phyloP scores from a whole-genome alignment of 1,284 basidiomycete species.

The Phellopilus nigrolimitatus region DNA sequence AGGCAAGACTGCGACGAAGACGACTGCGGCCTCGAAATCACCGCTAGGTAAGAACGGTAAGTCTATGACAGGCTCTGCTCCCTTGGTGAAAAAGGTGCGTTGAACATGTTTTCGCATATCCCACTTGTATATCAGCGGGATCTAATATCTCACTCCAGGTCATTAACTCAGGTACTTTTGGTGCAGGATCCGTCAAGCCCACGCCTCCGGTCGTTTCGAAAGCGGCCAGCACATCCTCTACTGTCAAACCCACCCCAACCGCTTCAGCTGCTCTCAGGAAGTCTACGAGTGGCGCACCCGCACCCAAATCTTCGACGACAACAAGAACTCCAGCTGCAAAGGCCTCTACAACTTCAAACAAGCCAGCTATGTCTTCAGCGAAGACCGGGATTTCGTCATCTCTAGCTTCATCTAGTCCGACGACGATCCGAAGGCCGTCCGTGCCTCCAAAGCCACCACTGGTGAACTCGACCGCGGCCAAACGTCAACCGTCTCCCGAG shows the following conservation, averaged over 20 bases:
- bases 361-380: conserved; percentile 33
- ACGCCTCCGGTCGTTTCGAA: conserved; percentile 34
- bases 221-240: conserved; percentile 33
- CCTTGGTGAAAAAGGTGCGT: conserved; percentile 61
- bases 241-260: conserved; percentile 23
- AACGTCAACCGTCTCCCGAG: conserved; percentile 33
- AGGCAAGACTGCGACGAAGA: conserved; percentile 16
- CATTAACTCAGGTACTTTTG: conserved; percentile 63
- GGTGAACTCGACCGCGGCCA: conserved; percentile 25
- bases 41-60: conserved; percentile 20
- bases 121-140: conserved; percentile 1
- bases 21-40: conserved; percentile 14
- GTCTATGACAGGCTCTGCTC: conserved; percentile 30
- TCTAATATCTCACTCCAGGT: conserved; percentile 37
- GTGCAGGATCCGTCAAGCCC: conserved; percentile 51
- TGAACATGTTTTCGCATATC: conserved; percentile 23
- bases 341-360: conserved; percentile 32
- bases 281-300: conserved; percentile 37
- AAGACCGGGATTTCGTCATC: conserved; percentile 33
- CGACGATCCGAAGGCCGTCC: conserved; percentile 13
- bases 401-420: conserved; percentile 26
- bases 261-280: conserved; percentile 41
- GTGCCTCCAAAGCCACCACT: conserved; percentile 21
- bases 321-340: conserved; percentile 23
- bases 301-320: conserved; percentile 27